These are phyloP conservation scores for Lachancea nothofagi DNA, from an alignment of 805 yeast species.

Conservation along the genomic window DNA sequence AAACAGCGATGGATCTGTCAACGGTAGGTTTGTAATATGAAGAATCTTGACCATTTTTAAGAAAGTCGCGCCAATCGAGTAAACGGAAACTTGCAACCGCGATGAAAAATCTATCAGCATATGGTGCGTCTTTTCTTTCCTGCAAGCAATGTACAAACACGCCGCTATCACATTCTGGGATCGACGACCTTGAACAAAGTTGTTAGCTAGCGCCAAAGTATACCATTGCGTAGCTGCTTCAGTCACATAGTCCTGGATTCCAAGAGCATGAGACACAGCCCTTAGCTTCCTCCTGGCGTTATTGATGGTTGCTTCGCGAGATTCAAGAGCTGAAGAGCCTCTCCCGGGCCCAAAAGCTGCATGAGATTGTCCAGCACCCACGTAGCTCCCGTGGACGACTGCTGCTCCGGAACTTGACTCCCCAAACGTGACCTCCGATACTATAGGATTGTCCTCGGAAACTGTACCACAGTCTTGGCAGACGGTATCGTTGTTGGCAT, in stretches of 20 bases:
- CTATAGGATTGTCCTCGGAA: slow-evolving; percentile 87
- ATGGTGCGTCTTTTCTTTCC: slow-evolving; percentile 85
- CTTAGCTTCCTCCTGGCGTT: slow-evolving; percentile 77
- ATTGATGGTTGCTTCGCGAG: slow-evolving; percentile 81
- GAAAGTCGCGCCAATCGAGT: slow-evolving; percentile 93
- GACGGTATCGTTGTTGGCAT: slow-evolving; percentile 69
- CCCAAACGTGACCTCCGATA: slow-evolving; percentile 90
- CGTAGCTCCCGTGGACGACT: slow-evolving; percentile 89
- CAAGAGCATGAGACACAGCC: slow-evolving; percentile 71
- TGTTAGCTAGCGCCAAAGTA: slow-evolving; percentile 74
- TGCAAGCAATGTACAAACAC: slow-evolving; percentile 90
- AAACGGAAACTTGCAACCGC: slow-evolving; percentile 82
- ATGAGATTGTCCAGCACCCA: slow-evolving; percentile 78
- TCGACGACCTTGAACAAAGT: slow-evolving; percentile 94
- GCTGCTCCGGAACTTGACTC: slow-evolving; percentile 94
- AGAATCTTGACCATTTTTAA: slow-evolving; percentile 85
- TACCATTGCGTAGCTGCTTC: slow-evolving; percentile 90
- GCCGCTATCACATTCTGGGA: slow-evolving; percentile 95
- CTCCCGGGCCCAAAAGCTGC: slow-evolving; percentile 54
- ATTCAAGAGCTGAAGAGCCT: slow-evolving; percentile 69
- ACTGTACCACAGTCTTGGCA: slow-evolving; percentile 85
- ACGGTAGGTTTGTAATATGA: slow-evolving; percentile 70
- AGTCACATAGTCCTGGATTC: slow-evolving; percentile 76
- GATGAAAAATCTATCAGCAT: slow-evolving; percentile 95
- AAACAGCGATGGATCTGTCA: slow-evolving; percentile 90